phyloP scores from a whole-genome alignment of 176 grass and related monocot genomes.

The Oryza meyeriana region DNA sequence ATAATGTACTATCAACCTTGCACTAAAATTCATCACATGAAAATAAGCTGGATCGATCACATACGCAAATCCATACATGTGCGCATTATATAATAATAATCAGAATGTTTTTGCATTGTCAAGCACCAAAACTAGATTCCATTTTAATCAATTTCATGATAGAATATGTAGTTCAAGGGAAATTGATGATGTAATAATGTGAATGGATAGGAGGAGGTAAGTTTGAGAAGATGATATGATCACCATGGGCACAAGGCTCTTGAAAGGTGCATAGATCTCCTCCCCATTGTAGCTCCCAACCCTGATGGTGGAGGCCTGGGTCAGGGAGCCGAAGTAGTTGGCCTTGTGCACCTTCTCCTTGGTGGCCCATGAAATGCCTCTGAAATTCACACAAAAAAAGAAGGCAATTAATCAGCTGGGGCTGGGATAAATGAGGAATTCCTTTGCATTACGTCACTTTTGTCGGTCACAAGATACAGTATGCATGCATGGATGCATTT shows the following conservation, averaged over 20 bases:
- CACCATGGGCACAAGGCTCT: slow-evolving; percentile 70
- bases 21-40: no score
- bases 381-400: neutral
- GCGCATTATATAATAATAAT: neutral
- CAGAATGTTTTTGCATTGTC: neutral
- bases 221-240: neutral
- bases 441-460: neutral
- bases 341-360: slow-evolving; percentile 70
- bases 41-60: neutral
- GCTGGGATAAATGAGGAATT: neutral
- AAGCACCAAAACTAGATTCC: neutral
- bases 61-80: neutral
- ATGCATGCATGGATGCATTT: neutral
- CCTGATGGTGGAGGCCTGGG: slow-evolving; percentile 66
- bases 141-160: neutral
- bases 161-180: neutral
- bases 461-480: neutral
- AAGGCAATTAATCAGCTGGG: neutral
- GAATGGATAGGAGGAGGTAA: neutral
- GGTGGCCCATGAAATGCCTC: slow-evolving; percentile 69
- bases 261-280: slow-evolving; percentile 73
- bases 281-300: slow-evolving; percentile 64
- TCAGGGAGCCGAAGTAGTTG: slow-evolving; percentile 81
- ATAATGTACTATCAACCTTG: no score
- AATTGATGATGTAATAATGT: neutral